Conservation (phyloP, 2,329 filamentous ascomycete genomes). For the Penicillium sumatraense region DNA sequence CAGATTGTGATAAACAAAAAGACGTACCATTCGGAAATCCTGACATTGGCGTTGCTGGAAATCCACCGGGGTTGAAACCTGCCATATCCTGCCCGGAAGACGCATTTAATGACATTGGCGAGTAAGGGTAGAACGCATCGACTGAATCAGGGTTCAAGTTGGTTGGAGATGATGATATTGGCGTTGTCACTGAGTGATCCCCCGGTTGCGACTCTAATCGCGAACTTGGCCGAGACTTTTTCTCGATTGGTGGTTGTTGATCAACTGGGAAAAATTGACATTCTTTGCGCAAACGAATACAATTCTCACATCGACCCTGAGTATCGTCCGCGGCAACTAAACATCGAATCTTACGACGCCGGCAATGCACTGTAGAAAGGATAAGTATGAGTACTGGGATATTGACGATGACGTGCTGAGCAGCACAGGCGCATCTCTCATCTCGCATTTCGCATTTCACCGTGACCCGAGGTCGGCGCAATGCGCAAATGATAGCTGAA, state of each 20-base stretch:
- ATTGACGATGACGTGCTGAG: conserved; percentile 2
- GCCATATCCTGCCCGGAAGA: conserved; percentile 39
- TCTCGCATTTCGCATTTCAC: background rate
- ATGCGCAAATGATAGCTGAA: background rate
- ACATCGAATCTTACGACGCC: conserved; percentile 91
- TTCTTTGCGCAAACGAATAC: conserved; percentile 91
- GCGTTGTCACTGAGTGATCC: conserved; percentile 55
- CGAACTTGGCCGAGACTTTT: conserved; percentile 49
- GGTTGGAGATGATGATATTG: conserved; percentile 46
- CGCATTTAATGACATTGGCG: conserved; percentile 37
- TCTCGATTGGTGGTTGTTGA: conserved; percentile 64
- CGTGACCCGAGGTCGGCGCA: background rate
- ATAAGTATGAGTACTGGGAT: conserved; percentile 23
- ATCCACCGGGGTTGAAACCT: conserved; percentile 36
- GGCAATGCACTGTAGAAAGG: conserved; percentile 76
- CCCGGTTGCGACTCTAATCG: conserved; percentile 51
- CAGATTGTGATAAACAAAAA: no score
- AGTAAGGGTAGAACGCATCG: conserved; percentile 44
- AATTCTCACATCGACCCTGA: conserved; percentile 83
- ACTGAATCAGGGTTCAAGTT: conserved; percentile 36
- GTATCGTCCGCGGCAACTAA: conserved; percentile 74
- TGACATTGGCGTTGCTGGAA: conserved; percentile 38
- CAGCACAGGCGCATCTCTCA: background rate
- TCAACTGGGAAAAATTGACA: conserved; percentile 93
- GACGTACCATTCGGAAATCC: conserved; percentile 43